phyloP scores from a whole-genome alignment of 78 protist genomes.

The Andalucia godoyi region DNA sequence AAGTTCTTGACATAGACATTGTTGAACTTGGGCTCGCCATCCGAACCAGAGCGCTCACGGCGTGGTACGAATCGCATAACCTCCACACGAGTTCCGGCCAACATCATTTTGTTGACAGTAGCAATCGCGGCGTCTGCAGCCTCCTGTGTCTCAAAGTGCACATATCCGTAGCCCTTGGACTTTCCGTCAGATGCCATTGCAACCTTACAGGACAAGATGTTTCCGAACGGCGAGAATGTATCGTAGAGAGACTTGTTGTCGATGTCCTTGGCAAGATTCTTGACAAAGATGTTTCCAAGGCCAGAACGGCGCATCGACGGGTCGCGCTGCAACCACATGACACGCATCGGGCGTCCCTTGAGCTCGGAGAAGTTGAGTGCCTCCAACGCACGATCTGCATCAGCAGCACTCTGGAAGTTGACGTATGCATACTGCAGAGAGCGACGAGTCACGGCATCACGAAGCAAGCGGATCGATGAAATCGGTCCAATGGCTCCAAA shows the following conservation, averaged over 20 bases:
- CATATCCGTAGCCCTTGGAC: constrained; percentile 85
- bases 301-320: constrained; percentile 87
- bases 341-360: constrained; percentile 76
- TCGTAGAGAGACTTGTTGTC: constrained; percentile 82
- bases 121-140: constrained; percentile 78
- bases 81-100: constrained; percentile 63
- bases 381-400: constrained; percentile 93
- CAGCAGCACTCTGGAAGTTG: constrained; percentile 75
- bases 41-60: constrained; percentile 43
- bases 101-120: constrained; percentile 79
- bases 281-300: constrained; percentile 94
- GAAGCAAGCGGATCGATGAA: constrained; percentile 84
- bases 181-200: constrained; percentile 7
- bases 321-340: constrained; percentile 97
- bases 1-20: constrained; percentile 87
- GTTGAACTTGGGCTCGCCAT: constrained; percentile 49
- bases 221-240: constrained; percentile 68
- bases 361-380: constrained; percentile 81
- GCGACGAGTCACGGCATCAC: constrained; percentile 78
- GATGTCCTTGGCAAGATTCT: constrained; percentile 74
- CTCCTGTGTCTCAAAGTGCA: constrained; percentile 82
- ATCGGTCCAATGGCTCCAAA: constrained; percentile 83
- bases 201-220: constrained; percentile 62
- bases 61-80: constrained; percentile 75
- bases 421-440: constrained; percentile 95